These are phyloP conservation scores for Leersia perrieri DNA, from an alignment of 176 grass and related monocot genomes.

Conservation along the genomic window DNA sequence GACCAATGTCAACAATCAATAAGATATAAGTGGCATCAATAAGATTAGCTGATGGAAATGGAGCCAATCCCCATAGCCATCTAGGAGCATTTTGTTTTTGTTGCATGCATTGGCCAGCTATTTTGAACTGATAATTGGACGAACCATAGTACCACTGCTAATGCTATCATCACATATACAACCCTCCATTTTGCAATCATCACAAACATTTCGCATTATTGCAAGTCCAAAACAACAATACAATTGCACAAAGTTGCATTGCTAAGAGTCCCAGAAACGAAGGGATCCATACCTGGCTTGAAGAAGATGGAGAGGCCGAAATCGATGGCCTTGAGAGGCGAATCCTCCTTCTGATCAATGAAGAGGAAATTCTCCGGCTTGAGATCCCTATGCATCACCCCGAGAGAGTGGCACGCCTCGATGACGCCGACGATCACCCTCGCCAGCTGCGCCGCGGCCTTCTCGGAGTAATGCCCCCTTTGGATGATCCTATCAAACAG, in stretches of 20 bases:
- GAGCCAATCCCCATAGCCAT: background rate
- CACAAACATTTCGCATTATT: background rate
- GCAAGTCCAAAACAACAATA: background rate
- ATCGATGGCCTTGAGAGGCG: conserved; percentile 69
- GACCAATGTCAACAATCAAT: background rate
- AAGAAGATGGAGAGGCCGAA: conserved; percentile 76
- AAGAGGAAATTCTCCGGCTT: conserved; percentile 80
- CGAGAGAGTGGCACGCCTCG: conserved; percentile 66
- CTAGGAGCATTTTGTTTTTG: background rate
- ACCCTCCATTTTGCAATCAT: background rate
- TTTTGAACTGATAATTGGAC: conserved; percentile 4
- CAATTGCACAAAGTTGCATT: background rate
- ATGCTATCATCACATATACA: background rate
- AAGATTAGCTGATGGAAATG: background rate
- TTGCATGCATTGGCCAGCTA: background rate
- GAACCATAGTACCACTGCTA: background rate
- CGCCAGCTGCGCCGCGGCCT: conserved; percentile 59
- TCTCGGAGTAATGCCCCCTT: conserved; percentile 76
- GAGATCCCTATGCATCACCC: conserved; percentile 76
- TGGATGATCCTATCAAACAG: conserved; percentile 77
- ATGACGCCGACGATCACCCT: conserved; percentile 61
- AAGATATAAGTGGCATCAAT: background rate
- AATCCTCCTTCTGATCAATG: conserved; percentile 56
- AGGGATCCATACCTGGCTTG: conserved; percentile 47
- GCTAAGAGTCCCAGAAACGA: background rate